These are phyloP conservation scores for Collybiopsis luxurians DNA, from an alignment of 768 basidiomycete species.

Conservation along the genomic window DNA sequence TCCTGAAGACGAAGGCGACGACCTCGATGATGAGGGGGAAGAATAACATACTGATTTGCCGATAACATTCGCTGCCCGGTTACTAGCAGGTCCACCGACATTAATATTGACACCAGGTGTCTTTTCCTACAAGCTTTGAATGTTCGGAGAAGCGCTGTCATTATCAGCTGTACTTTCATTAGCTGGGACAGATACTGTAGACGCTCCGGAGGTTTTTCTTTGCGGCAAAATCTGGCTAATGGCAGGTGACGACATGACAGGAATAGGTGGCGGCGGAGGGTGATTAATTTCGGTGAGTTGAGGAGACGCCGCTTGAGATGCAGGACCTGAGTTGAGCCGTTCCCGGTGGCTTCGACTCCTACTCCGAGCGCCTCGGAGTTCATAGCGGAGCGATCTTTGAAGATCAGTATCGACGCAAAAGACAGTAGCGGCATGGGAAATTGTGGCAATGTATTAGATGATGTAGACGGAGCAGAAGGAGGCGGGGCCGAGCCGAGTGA, in stretches of 20 bases:
- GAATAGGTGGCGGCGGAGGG: background rate
- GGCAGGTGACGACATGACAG: background rate
- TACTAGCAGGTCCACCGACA: too few species aligned
- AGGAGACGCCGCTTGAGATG: background rate
- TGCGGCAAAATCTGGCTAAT: background rate
- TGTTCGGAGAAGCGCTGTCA: background rate
- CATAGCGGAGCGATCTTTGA: background rate
- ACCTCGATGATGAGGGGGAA: too few species aligned
- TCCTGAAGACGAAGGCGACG: too few species aligned
- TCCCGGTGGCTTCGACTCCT: constrained; percentile 8
- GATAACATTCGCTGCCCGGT: too few species aligned
- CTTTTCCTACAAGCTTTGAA: background rate
- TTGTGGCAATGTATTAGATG: too few species aligned
- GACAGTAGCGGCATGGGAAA: background rate
- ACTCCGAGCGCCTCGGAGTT: constrained; percentile 2
- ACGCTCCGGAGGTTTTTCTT: background rate
- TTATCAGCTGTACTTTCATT: background rate
- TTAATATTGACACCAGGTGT: too few species aligned
- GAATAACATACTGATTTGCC: too few species aligned
- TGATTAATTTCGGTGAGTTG: background rate
- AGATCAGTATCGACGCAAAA: background rate
- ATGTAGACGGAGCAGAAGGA: background rate
- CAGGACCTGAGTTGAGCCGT: background rate
- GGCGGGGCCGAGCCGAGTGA: background rate
- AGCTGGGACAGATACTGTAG: background rate